Base-by-base conservation (phyloP, 2,329 filamentous ascomycete species). In the Aspergillus floridensis region DNA sequence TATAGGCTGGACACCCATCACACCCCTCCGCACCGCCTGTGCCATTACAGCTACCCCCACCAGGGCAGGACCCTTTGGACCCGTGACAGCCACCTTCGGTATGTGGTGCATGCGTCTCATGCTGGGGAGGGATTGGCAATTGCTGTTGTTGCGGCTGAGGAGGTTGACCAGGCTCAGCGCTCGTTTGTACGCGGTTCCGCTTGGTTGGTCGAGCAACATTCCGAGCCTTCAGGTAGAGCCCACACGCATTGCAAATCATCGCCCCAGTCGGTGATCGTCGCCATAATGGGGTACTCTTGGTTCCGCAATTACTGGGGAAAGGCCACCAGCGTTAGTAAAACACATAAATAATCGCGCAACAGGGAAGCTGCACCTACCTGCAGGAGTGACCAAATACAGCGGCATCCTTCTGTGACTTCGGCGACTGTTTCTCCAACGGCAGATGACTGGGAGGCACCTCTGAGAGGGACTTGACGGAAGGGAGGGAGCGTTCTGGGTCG, bases 201-300 rank as follows among this genome's bases (percentile, higher is more conserved):
- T 92, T 96, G 6, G 92, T 95, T 14, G 95, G 95, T 53, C 95
- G 87, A 67, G 91, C 87, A 63, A 93, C 90, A 73, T 98, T 98
- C 66, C 95, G 87, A 10, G 93, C 93, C 76, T 98, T 98, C 63
- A 91, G 82, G 75, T 99, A 99, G 16, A 99, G 83, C 47, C 95
- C 95, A 72, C 95, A 99, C 5, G 95, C 95, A 77, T 99, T 99
- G 79, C 95, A 99, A 61, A 99, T 98, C 29, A 92, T 97, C 57
- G 92, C 90, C 31, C 95, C 95, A 69, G 93, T 88, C 0, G 93
- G 93, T 16, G 93, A 96, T 70, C 95, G 86, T 72, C 95, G 87
- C 95, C 95, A 99, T 41, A 99, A 79, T 24, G 95, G 95, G 50
- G 95, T 99, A 74, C 90, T 88, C 55, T 92, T 97, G 16, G 95